Conservation (phyloP, 1,284 basidiomycete species). For the Anthracocystis setariae region DNA sequence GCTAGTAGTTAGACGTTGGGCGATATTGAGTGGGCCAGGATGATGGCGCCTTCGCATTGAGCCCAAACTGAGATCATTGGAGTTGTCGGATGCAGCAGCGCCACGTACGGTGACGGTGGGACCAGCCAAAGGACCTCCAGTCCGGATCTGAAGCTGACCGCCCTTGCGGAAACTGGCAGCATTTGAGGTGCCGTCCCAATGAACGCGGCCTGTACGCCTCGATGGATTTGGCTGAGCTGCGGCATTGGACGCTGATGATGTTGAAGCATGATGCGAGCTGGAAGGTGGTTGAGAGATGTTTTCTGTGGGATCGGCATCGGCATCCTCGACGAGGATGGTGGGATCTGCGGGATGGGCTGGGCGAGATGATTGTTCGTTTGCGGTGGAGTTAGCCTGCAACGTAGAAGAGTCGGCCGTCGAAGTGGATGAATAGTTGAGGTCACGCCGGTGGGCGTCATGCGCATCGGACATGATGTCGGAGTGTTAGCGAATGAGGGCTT, state of each 20-base stretch:
- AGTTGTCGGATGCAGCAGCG: slow-evolving; percentile 8
- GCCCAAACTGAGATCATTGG: slow-evolving; percentile 25
- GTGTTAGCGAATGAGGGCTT: neutral
- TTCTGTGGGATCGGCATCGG: slow-evolving; percentile 16
- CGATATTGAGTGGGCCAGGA: slow-evolving; percentile 62
- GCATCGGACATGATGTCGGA: slow-evolving; percentile 23
- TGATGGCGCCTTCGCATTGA: slow-evolving; percentile 55
- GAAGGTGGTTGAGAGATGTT: slow-evolving; percentile 9
- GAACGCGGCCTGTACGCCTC: slow-evolving; percentile 39
- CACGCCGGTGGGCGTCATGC: slow-evolving; percentile 13
- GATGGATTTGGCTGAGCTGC: slow-evolving; percentile 7
- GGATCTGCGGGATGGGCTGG: slow-evolving; percentile 9
- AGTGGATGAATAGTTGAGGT: slow-evolving; percentile 19
- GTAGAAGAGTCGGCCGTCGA: slow-evolving; percentile 38
- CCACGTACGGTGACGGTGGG: slow-evolving; percentile 54
- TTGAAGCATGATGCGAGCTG: slow-evolving; percentile 11
- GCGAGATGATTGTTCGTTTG: slow-evolving; percentile 8
- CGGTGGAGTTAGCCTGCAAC: slow-evolving; percentile 19
- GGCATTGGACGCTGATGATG: neutral
- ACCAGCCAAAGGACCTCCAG: slow-evolving; percentile 35
- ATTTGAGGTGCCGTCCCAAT: slow-evolving; percentile 49
- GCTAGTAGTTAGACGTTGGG: slow-evolving; percentile 35
- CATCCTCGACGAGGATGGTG: slow-evolving; percentile 14
- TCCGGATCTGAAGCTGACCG: slow-evolving; percentile 32
- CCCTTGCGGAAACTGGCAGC: slow-evolving; percentile 38